Evolutionary conservation across 2,329 filamentous ascomycete genomes (phyloP).

Genomic region (Diplocarpon mali): DNA sequence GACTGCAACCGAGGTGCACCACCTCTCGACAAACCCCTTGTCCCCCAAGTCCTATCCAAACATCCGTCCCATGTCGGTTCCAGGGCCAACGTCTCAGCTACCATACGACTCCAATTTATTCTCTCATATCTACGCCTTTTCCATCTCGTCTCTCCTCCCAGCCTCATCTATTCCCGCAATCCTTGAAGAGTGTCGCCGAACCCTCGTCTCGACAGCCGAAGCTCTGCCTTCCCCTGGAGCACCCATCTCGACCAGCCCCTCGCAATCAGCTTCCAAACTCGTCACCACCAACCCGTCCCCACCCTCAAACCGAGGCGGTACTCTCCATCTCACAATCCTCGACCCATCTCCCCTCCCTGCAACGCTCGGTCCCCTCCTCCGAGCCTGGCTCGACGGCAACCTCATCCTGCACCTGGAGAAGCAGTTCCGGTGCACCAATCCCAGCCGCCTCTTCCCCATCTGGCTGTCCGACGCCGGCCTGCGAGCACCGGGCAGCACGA

Average conservation of each 20-base stretch:
- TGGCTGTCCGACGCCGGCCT: constrained; percentile 48
- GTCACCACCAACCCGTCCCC: constrained; percentile 1
- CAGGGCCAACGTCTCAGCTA: constrained; percentile 29
- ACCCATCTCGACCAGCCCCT: background rate
- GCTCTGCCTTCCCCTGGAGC: background rate
- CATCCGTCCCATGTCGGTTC: constrained; percentile 26
- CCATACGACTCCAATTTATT: constrained; percentile 31
- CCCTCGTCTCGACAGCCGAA: constrained; percentile 33
- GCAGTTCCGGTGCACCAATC: constrained; percentile 47
- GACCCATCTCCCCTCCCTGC: constrained; percentile 47
- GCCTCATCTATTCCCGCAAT: constrained; percentile 45
- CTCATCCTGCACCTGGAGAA: constrained; percentile 48
- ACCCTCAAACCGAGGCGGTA: constrained; percentile 31
- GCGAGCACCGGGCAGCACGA: constrained; percentile 28
- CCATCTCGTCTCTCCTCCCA: constrained; percentile 44
- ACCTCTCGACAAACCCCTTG: constrained; percentile 31
- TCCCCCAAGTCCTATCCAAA: constrained; percentile 28
- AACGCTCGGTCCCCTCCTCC: constrained; percentile 45
- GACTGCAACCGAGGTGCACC: constrained; percentile 32
- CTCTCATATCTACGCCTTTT: constrained; percentile 39
- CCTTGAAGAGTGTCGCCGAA: constrained; percentile 44
- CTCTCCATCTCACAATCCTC: constrained; percentile 48
- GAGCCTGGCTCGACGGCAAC: constrained; percentile 50
- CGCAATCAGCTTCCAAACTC: background rate
- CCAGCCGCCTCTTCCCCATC: constrained; percentile 44